Base-by-base conservation (phyloP, 2,329 filamentous ascomycete species). In the Aureobasidium uvarum region DNA sequence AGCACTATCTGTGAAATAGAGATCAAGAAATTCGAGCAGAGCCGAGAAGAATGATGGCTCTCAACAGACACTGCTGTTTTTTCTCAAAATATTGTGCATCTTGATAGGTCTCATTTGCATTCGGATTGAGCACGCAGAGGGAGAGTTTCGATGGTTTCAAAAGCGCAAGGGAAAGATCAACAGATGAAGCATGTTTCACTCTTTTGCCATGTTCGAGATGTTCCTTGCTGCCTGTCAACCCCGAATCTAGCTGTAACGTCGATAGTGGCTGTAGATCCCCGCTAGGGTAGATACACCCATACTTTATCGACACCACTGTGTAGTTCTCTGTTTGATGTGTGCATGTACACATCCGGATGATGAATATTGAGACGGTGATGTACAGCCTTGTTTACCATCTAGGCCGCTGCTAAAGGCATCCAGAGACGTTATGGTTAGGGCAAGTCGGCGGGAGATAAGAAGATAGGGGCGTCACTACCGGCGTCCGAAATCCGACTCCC, bases 221-320 rank as follows among this genome's bases (percentile, higher is more conserved):
- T 45, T 39, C 56, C 56, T 60, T 60, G 56, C 56, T 28, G 41
- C 50, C 31, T n/a, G 41, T 60, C 31, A 38, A 50, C 11, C 18
- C 31, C 31, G 56, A 60, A 20, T 50, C n/a, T 18, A 50, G 56
- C 55, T 60, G 43, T 16, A 46, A 60, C n/a, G 58, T 39, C 58
- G 11, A 48, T 50, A 31, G 58, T 62, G 58, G 58, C 58, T 62
- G 58, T 18, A 38, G 20, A 50, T 48, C 45, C 45, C 45, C 20
- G 20, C 11, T 18, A 13, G 18, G 33, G 33, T 23, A 33, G 36
- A 16, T 18, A 16, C n/a, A 11, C 51, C 33, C 33, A 23, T 36
- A 2, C 51, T 39, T 11, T 13, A 3, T 5, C 18, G 36, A 7
- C 50, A 52, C 28, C 48, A 36, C 5, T 33, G 50, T 10, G 23